phyloP scores from a whole-genome alignment of 495 filamentous ascomycete species.

The Lophiotrema nucula region DNA sequence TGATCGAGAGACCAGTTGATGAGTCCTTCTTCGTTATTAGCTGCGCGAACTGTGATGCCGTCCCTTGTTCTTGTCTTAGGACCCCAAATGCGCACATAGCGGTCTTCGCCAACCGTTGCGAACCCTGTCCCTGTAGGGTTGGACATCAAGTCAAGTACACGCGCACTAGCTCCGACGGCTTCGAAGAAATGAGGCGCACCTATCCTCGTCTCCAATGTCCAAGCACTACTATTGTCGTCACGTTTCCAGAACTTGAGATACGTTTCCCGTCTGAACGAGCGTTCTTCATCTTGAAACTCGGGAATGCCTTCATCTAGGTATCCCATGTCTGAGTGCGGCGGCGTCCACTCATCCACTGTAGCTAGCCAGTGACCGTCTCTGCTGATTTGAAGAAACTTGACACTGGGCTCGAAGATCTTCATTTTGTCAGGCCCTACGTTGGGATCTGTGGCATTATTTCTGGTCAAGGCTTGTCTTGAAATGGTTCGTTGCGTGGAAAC shows the following conservation, averaged over 20 bases:
- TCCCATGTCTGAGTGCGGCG: constrained; percentile 62
- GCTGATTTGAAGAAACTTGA: constrained; percentile 69
- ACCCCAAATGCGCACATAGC: constrained; percentile 72
- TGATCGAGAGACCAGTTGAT: constrained; percentile 72
- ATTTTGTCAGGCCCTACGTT: constrained; percentile 69
- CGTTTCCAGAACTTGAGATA: constrained; percentile 91
- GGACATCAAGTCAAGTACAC: constrained; percentile 67
- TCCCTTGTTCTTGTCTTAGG: constrained; percentile 62
- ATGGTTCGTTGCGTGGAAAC: constrained; percentile 68
- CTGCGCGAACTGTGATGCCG: constrained; percentile 57
- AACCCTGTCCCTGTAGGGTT: constrained; percentile 67
- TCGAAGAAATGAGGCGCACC: constrained; percentile 71
- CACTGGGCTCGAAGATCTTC: constrained; percentile 68
- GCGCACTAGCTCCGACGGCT: constrained; percentile 45
- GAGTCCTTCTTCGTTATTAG: constrained; percentile 45
- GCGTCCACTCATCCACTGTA: constrained; percentile 86
- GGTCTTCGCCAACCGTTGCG: constrained; percentile 80
- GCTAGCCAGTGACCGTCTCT: constrained; percentile 86
- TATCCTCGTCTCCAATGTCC: constrained; percentile 76
- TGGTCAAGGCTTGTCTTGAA: constrained; percentile 78
- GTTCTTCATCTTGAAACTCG: constrained; percentile 47
- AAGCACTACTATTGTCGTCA: constrained; percentile 57
- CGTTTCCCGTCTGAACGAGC: constrained; percentile 57
- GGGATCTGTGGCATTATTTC: constrained; percentile 80
- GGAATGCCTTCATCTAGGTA: constrained; percentile 47